Conservation (phyloP, 306 rosid species). For the Trifolium dubium region DNA sequence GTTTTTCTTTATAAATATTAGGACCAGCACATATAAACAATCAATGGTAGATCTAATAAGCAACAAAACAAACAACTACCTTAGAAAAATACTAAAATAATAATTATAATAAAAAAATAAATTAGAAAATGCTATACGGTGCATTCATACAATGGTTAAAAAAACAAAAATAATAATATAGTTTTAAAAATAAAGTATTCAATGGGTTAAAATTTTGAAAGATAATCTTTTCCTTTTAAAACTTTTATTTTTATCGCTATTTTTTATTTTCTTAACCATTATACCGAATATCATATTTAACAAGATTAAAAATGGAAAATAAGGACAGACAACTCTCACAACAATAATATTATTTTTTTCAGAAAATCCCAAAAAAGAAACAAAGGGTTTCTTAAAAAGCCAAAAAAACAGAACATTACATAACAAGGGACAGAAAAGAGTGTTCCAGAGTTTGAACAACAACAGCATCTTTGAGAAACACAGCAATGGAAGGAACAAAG, state of each 20-base stretch:
- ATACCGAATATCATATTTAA: too few relatives aligned
- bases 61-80: constrained; percentile 45
- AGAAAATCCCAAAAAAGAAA: neutral
- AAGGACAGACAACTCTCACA: neutral
- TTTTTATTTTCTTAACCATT: too few relatives aligned
- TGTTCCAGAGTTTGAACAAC: constrained; percentile 40
- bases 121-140: too few relatives aligned
- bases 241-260: too few relatives aligned
- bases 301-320: neutral
- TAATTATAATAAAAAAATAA: too few relatives aligned
- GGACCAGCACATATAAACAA: constrained; percentile 19
- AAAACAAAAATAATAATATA: too few relatives aligned
- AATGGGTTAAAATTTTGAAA: too few relatives aligned
- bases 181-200: too few relatives aligned
- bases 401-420: constrained; percentile 35
- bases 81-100: neutral
- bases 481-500: constrained; percentile 52
- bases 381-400: constrained; percentile 38
- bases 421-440: constrained; percentile 34
- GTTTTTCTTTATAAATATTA: neutral
- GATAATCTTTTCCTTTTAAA: too few relatives aligned
- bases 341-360: neutral
- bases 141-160: too few relatives aligned
- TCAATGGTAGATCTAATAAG: constrained; percentile 40
- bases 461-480: neutral